These are phyloP conservation scores for Cicer chorassanicum DNA, from an alignment of 306 rosid species.

Conservation along the genomic window DNA sequence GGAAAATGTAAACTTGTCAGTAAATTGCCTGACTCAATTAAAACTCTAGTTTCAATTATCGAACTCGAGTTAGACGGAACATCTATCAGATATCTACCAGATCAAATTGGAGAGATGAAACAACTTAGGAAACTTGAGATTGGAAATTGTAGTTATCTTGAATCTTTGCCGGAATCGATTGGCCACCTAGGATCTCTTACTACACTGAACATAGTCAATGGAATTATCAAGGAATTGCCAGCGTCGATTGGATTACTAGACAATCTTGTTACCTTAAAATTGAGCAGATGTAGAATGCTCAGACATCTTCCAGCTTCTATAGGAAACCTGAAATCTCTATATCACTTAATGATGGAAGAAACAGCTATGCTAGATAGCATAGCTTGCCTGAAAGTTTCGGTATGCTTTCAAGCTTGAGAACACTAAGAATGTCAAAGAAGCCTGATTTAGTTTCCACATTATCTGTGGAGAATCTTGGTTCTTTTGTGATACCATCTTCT, in stretches of 20 bases:
- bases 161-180: slow-evolving; percentile 62
- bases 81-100: slow-evolving; percentile 57
- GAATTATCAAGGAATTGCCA: slow-evolving; percentile 59
- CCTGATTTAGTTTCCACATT: not conserved
- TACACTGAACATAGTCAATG: slow-evolving; percentile 45
- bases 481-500: slow-evolving; percentile 51
- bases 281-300: slow-evolving; percentile 54
- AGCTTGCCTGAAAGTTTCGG: slow-evolving; percentile 71
- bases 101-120: slow-evolving; percentile 60
- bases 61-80: slow-evolving; percentile 59
- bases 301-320: slow-evolving; percentile 62
- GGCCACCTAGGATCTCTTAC: slow-evolving; percentile 55
- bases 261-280: slow-evolving; percentile 52
- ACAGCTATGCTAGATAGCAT: slow-evolving; percentile 52
- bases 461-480: not conserved
- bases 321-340: slow-evolving; percentile 59
- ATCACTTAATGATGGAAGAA: slow-evolving; percentile 54
- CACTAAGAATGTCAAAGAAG: slow-evolving; percentile 54
- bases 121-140: slow-evolving; percentile 58
- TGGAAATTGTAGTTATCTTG: slow-evolving; percentile 55
- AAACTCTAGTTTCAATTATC: slow-evolving; percentile 48
- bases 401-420: slow-evolving; percentile 60
- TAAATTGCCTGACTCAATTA: slow-evolving; percentile 55
- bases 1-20: slow-evolving; percentile 46
- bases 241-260: slow-evolving; percentile 56